Evolutionary conservation across 495 filamentous ascomycete species (phyloP), one percentile per base, ranked within the genome.

Genomic region (Parathielavia hyrcaniae): DNA sequence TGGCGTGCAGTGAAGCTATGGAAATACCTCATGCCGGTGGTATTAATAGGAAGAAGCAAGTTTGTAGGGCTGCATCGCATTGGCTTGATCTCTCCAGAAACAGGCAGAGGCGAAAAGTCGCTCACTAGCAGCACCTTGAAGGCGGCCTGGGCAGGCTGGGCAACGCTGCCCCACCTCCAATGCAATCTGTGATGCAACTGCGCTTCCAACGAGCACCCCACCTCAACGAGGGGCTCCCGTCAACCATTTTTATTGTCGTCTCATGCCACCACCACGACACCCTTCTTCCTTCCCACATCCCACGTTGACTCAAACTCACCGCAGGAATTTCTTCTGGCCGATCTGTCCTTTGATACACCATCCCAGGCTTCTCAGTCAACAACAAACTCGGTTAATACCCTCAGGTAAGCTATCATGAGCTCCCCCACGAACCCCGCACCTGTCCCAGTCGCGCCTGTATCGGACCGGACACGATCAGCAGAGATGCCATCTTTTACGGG

Each of bases 191-290:
- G 65, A 68, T 68, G 65, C 65, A 68, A 68, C 49, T 30, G 26
- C 47, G 55, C 61, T 32, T 52, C 41, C 40, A 35, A 41, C 38
- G 40, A 62, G 20, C 66, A 70, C 65, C 65, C 67, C 67, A 68
- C 66, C 63, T 61, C 57, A 34, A 34, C 32, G 47, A 50, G 50
- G 61, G 53, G 57, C 65, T 58, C n/a, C n/a, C n/a, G n/a, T n/a
- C 64, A 61, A 62, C 62, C 62, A 52, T 66, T 67, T 67, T 71
- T 67, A 67, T 72, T 49, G 59, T 67, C 62, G 66, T n/a, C 67
- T 67, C 68, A 66, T 68, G 66, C 70, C 67, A 69, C 67, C 64
- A 64, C 52, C 50, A 53, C 56, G 23, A 38, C 55, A 14, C 43
- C 38, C 40, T 32, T 36, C 57, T 58, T 40, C 53, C 53, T 53